Evolutionary conservation across 495 filamentous ascomycete genomes (phyloP).

Genomic region (Pyronema domesticum): DNA sequence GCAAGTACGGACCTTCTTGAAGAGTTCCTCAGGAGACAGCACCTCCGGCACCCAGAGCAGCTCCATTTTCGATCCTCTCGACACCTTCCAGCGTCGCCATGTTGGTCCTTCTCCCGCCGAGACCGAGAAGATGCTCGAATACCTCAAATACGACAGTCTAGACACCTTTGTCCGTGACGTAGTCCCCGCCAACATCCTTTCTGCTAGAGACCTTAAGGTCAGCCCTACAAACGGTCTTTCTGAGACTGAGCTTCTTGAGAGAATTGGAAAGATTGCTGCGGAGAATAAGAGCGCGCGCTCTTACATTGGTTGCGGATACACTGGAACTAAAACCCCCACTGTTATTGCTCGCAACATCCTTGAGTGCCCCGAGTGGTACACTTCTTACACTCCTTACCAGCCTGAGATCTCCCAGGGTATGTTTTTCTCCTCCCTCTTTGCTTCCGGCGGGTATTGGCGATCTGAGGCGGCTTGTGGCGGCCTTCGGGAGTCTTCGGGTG

Average conservation of each 20-base stretch:
- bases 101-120: slow-evolving; percentile 72
- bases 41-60: background rate
- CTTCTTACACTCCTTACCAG: slow-evolving; percentile 96
- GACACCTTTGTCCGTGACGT: slow-evolving; percentile 86
- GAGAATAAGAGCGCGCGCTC: slow-evolving; percentile 44
- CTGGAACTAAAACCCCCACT: slow-evolving; percentile 65
- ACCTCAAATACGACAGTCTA: slow-evolving; percentile 50
- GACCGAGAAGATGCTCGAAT: slow-evolving; percentile 61
- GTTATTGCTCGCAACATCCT: slow-evolving; percentile 91
- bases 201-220: slow-evolving; percentile 30
- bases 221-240: slow-evolving; percentile 38
- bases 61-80: slow-evolving; percentile 29
- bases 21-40: background rate
- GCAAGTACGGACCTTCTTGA: background rate
- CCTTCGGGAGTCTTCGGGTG: background rate
- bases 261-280: slow-evolving; percentile 44
- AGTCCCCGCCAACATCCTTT: slow-evolving; percentile 67
- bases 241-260: slow-evolving; percentile 49
- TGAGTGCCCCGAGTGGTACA: slow-evolving; percentile 95
- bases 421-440: background rate
- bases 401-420: slow-evolving; percentile 85
- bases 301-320: slow-evolving; percentile 81
- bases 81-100: slow-evolving; percentile 71
- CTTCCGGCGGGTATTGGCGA: background rate
- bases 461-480: background rate